These are phyloP conservation scores for Fagopyrum esculentum DNA, from an alignment of 148 eudicot species.

Conservation along the genomic window DNA sequence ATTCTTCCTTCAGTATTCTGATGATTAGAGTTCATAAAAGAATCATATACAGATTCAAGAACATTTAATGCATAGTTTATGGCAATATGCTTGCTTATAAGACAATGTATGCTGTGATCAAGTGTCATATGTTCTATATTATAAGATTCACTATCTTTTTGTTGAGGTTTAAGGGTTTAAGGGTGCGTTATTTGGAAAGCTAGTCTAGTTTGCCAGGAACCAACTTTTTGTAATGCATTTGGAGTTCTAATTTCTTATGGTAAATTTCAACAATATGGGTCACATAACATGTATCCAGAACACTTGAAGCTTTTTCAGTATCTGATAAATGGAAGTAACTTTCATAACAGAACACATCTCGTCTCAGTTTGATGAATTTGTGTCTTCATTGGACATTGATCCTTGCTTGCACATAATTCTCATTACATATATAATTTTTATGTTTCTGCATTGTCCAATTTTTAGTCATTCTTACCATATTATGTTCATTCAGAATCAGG, in stretches of 20 bases:
- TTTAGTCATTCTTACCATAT: neutral
- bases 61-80: neutral
- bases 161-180: neutral
- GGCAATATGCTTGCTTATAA: neutral
- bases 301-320: neutral
- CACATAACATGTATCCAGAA: neutral
- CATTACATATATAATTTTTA: neutral
- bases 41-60: neutral
- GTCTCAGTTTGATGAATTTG: conserved; percentile 1
- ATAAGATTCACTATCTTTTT: neutral
- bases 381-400: neutral
- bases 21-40: neutral
- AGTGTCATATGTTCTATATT: neutral
- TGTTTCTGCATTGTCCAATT: conserved; percentile 5
- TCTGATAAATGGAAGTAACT: neutral
- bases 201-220: neutral
- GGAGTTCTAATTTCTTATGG: neutral
- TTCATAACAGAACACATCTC: neutral
- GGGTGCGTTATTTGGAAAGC: neutral
- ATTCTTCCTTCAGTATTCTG: neutral
- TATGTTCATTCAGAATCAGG: conserved; percentile 32
- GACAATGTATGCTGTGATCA: neutral
- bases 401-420: neutral
- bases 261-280: neutral
- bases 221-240: neutral